Conservation (phyloP, 1,284 basidiomycete genomes). For the Ceratobasidium sp. region DNA sequence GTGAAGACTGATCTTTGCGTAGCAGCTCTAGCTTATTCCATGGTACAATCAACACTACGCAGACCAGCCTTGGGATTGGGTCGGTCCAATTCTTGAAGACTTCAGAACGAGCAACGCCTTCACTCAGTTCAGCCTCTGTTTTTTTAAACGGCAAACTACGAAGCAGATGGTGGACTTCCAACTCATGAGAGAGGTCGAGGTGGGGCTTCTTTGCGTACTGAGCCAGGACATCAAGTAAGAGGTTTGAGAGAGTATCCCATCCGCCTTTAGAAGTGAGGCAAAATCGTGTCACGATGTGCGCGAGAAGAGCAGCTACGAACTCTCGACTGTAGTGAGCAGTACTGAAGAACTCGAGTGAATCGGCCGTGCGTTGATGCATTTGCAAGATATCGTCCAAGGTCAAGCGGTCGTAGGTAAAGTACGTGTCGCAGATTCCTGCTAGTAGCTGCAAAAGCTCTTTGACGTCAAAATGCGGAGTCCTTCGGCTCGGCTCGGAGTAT, state of each 20-base stretch:
- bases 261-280: conserved; percentile 50
- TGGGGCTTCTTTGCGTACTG: neutral
- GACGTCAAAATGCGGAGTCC: conserved; percentile 54
- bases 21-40: conserved; percentile 3
- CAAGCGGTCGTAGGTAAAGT: conserved; percentile 61
- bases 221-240: neutral
- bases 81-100: conserved; percentile 11
- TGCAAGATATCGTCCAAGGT: conserved; percentile 54
- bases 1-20: conserved; percentile 4
- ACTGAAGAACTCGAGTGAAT: conserved; percentile 50
- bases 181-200: neutral
- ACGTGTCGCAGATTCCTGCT: conserved; percentile 63
- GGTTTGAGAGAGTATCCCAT: conserved; percentile 51
- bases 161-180: conserved; percentile 11
- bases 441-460: conserved; percentile 61
- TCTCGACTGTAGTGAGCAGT: conserved; percentile 63
- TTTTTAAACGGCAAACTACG: neutral
- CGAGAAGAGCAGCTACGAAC: conserved; percentile 63
- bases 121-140: neutral
- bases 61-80: conserved; percentile 18
- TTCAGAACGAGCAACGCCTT: neutral
- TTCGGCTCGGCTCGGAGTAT: conserved; percentile 17
- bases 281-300: conserved; percentile 58
- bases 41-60: conserved; percentile 27
- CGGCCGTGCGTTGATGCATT: conserved; percentile 45